phyloP scores from a whole-genome alignment of 768 basidiomycete species.

The Piloderma croceum region DNA sequence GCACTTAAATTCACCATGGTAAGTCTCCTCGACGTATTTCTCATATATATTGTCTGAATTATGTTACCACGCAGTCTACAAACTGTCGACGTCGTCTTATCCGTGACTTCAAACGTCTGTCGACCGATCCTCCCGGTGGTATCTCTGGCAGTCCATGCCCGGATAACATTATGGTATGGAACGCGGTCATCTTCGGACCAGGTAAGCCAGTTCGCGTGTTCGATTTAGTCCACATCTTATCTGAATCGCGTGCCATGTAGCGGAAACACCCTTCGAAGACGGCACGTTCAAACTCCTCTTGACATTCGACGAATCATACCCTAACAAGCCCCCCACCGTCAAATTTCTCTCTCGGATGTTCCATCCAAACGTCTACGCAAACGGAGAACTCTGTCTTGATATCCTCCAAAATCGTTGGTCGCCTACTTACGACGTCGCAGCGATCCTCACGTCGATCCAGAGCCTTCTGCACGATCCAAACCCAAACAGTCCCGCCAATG shows the following conservation, averaged over 20 bases:
- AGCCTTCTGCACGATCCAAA: constrained; percentile 96
- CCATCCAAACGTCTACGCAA: constrained; percentile 98
- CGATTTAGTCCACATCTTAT: too few species aligned
- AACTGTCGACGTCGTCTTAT: constrained; percentile 93
- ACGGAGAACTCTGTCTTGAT: constrained; percentile 96
- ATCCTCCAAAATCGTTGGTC: constrained; percentile 99
- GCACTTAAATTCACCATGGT: too few species aligned
- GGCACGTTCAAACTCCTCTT: constrained; percentile 96
- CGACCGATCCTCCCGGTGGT: constrained; percentile 90
- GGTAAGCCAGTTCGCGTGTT: constrained; percentile 58
- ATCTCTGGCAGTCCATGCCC: constrained; percentile 96
- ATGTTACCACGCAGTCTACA: constrained; percentile 86
- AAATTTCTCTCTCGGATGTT: constrained; percentile 98
- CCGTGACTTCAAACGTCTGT: constrained; percentile 94
- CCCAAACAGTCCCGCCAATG: constrained; percentile 96
- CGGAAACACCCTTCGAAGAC: constrained; percentile 98
- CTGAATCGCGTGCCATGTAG: too few species aligned
- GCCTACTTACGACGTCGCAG: constrained; percentile 97
- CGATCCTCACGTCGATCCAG: constrained; percentile 95
- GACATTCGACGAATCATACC: constrained; percentile 96
- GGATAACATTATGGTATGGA: constrained; percentile 99
- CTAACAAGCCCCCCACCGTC: constrained; percentile 96
- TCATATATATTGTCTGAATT: too few species aligned
- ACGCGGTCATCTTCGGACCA: constrained; percentile 98
- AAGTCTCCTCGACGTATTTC: too few species aligned